phyloP scores from a whole-genome alignment of 129 eudicot genomes.

The Dittrichia graveolens region DNA sequence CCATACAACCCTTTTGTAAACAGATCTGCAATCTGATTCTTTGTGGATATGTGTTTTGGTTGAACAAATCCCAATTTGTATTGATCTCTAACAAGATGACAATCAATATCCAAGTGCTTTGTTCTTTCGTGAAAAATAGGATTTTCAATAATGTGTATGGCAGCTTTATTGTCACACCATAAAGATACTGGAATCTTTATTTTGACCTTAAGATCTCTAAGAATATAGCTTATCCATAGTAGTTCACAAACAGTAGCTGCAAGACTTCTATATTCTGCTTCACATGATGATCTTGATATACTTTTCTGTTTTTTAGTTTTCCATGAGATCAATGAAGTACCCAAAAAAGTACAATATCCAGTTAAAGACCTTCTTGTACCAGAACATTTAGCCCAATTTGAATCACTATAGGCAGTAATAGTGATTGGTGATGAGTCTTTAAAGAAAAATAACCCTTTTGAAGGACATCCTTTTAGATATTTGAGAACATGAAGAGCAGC shows the following conservation, averaged over 20 bases:
- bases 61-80: not conserved
- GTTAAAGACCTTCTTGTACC: not conserved
- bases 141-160: no score
- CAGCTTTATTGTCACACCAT: not conserved
- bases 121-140: no score
- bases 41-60: not conserved
- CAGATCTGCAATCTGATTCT: not conserved
- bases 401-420: not conserved
- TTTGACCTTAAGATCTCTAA: not conserved
- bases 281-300: not conserved
- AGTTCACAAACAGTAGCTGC: no score
- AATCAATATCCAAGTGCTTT: no score
- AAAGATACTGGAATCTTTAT: not conserved
- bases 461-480: not conserved
- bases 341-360: not conserved
- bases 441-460: not conserved
- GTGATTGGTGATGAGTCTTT: no score
- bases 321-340: not conserved
- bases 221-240: no score
- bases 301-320: not conserved
- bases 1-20: not conserved
- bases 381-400: not conserved
- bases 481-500: not conserved
- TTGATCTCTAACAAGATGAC: not conserved
- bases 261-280: no score